Conservation (phyloP, 257 asterid genomes). For the Leonotis leonurus region DNA sequence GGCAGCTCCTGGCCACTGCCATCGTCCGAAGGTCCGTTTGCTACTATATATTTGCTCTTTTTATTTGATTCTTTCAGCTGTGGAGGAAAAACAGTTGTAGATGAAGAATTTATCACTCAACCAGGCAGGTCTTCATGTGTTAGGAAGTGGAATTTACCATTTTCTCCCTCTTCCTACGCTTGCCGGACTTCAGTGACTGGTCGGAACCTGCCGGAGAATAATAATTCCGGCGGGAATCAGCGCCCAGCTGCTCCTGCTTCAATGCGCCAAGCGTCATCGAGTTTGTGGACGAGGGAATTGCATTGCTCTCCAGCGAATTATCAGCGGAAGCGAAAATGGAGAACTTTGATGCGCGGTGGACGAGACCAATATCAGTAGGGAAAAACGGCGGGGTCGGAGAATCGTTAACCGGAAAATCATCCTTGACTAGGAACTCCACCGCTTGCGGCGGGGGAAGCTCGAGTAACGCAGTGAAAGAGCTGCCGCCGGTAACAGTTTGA, state of each 20-base stretch:
- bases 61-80: constrained; percentile 48
- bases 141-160: constrained; percentile 32
- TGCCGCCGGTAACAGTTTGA: constrained; percentile 32
- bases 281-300: constrained; percentile 19
- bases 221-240: constrained; percentile 39
- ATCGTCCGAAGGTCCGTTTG: constrained; percentile 36
- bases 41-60: constrained; percentile 41
- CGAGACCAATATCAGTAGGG: constrained; percentile 37
- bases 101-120: background rate
- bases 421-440: constrained; percentile 58
- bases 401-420: constrained; percentile 22
- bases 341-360: constrained; percentile 52
- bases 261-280: constrained; percentile 28
- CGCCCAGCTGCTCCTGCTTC: constrained; percentile 59
- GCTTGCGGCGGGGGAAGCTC: constrained; percentile 83
- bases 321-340: constrained; percentile 41
- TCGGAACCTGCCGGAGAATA: constrained; percentile 47
- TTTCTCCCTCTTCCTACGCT: constrained; percentile 66
- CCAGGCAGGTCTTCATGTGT: background rate
- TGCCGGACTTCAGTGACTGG: constrained; percentile 38
- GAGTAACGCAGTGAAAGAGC: constrained; percentile 77
- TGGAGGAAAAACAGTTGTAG: background rate
- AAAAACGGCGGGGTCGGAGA: constrained; percentile 42
- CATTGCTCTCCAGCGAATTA: constrained; percentile 27
- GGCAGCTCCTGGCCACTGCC: constrained; percentile 65